phyloP scores from a whole-genome alignment of 257 asterid genomes.

The Solanum ossicruentum region DNA sequence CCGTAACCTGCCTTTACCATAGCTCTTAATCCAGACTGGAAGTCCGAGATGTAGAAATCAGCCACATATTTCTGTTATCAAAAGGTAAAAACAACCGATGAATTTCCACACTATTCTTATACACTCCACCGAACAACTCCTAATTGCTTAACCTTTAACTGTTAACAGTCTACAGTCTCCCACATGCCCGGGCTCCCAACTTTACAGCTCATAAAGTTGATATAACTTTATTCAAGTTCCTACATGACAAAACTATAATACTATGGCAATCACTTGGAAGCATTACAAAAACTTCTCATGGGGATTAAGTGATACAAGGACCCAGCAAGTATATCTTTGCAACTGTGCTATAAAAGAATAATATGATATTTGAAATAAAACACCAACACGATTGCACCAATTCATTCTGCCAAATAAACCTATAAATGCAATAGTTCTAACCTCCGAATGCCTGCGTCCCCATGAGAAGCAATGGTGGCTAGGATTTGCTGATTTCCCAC shows the following conservation, averaged over 20 bases:
- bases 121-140: not conserved
- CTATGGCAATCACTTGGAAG: not conserved
- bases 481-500: constrained; percentile 54
- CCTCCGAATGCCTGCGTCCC: constrained; percentile 92
- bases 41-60: constrained; percentile 55
- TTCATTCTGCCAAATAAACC: not conserved
- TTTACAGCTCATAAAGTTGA: not conserved
- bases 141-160: not conserved
- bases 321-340: not conserved
- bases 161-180: not conserved
- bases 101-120: not conserved
- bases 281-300: not conserved
- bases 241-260: not conserved
- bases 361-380: not conserved
- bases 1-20: constrained; percentile 57
- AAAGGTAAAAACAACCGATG: not conserved
- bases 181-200: not conserved
- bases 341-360: not conserved
- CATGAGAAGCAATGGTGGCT: constrained; percentile 72
- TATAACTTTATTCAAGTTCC: not conserved
- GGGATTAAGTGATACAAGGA: not conserved
- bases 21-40: constrained; percentile 54
- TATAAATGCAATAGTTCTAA: constrained; percentile 11
- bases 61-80: constrained; percentile 38
- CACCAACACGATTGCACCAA: not conserved